Conservation (phyloP, 495 filamentous ascomycete genomes). For the Neurospora africana region DNA sequence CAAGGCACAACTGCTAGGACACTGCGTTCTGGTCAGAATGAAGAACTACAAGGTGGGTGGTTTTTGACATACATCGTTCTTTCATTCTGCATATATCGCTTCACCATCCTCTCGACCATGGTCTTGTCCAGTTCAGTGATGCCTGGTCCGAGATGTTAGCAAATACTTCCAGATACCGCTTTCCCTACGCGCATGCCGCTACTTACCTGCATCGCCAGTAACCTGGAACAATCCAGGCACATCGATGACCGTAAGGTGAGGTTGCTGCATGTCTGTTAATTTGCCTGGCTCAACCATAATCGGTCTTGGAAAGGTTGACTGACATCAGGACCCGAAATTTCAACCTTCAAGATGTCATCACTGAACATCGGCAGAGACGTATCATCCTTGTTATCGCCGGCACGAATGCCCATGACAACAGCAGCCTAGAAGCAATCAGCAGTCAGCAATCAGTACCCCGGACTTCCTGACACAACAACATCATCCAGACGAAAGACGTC, state of each 20-base stretch:
- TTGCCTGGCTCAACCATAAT: no score
- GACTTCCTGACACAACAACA: no score
- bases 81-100: slow-evolving; percentile 11
- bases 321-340: slow-evolving; percentile 46
- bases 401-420: slow-evolving; percentile 34
- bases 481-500: no score
- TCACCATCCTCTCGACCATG: slow-evolving; percentile 11
- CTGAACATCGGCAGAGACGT: slow-evolving; percentile 33
- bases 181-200: background rate
- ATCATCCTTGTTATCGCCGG: slow-evolving; percentile 19
- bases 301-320: no score
- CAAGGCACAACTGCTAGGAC: slow-evolving; percentile 47
- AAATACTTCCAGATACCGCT: no score
- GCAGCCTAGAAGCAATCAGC: slow-evolving; percentile 20
- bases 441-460: no score
- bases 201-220: slow-evolving; percentile 1
- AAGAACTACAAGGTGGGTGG: background rate
- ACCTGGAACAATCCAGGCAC: slow-evolving; percentile 14
- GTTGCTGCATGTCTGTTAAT: background rate
- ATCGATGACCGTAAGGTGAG: slow-evolving; percentile 15
- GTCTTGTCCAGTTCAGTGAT: slow-evolving; percentile 9
- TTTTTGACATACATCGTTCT: slow-evolving; percentile 10
- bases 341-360: slow-evolving; percentile 50
- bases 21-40: background rate
- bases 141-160: no score